Evolutionary conservation across 2,329 filamentous ascomycete genomes (phyloP), one percentile per base, ranked within the genome.

Genomic region (Cyclaneusma minus): DNA sequence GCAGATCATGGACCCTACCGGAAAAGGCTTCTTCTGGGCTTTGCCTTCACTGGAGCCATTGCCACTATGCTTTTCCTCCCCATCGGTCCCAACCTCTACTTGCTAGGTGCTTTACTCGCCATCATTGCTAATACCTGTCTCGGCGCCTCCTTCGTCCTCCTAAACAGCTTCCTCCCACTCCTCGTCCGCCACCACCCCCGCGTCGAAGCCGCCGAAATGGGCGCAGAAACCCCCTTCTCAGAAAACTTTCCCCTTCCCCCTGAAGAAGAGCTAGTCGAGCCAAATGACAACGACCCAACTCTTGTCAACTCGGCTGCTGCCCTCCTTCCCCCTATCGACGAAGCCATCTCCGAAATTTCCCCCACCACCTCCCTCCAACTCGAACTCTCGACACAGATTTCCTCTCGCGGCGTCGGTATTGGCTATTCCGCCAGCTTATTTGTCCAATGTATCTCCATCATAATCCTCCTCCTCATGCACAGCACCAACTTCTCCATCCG

Each of bases 41-140:
- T 95, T 49, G 89, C 79, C 16, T 78, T 81, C 49, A 57, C 75
- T 13, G 89, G 89, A 21, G 78, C 84, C 38, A 52, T 79, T 23
- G 67, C 77, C 15, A 91, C 85, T 24, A 94, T 95, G 81, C 58
- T 79, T 4, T 95, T 91, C 54, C 65, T 98, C 25, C 74, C 77
- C 14, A 63, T 94, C 28, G 65, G 68, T 21, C 75, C 82, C 15
- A 63, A 67, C 22, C 58, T 82, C 7, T 95, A 93, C 45, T 45
- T 93, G 3, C 51, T 95, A 7, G 87, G 80, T 22, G 81, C 79
- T 3, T 37, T 95, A 3, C 62, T 93, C 32, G 85, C 89, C 16
- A 82, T 95, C 36, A 59, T 95, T 25, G 80, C 85, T 18, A 95
- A 95, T 48, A 91, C 83, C 2, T 87, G 83, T 22, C 92, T 94